Base-by-base conservation (phyloP, 768 basidiomycete species). In the Mycena floridula region DNA sequence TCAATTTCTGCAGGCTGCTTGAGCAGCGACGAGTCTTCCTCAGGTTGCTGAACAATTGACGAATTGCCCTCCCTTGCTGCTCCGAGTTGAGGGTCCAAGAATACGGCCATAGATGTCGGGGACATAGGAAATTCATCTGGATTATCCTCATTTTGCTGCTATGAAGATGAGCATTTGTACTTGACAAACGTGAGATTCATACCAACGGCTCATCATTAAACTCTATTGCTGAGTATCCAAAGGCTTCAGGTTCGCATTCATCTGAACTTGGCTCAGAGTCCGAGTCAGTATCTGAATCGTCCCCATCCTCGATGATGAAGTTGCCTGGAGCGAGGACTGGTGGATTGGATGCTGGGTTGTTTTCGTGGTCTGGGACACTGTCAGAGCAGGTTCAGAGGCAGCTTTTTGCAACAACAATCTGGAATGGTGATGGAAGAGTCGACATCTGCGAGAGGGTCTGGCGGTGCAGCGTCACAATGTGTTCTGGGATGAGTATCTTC, bases 371-470 rank as follows among this genome's bases (percentile, higher is more conserved):
- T 35, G 32, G 18, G 32, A 18, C 13, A 3, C 15, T 35, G 6
- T 18, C 21, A 30, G 52, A 39, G 23, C 49, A 46, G 20, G 43
- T 50, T 18, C 46, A 44, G 3, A 53, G 40, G 7, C 46, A 50
- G 3, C 49, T 45, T 2, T 28, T 51, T 37, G 44, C 43, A 15
- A 51, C 50, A 24, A 45, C 43, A 15, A 43, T 43, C 30, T 48
- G 46, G 4, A 21, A 20, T 12, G 42, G 42, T 30, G 46, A 26
- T n/a, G n/a, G n/a, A 2, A 3, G 30, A 7, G 13, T 26, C 18
- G 32, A 35, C 5, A 53, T 22, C 52, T 48, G 49, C 15, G 45
- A 9, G 5, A 53, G 40, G 15, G 49, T 50, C 32, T 50, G 49
- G 18, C 25, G 11, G 21, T 53, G 52, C n/a, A 47, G 46, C 7